These are phyloP conservation scores for Amanita brunnescens DNA, from an alignment of 768 basidiomycete genomes.

Conservation along the genomic window DNA sequence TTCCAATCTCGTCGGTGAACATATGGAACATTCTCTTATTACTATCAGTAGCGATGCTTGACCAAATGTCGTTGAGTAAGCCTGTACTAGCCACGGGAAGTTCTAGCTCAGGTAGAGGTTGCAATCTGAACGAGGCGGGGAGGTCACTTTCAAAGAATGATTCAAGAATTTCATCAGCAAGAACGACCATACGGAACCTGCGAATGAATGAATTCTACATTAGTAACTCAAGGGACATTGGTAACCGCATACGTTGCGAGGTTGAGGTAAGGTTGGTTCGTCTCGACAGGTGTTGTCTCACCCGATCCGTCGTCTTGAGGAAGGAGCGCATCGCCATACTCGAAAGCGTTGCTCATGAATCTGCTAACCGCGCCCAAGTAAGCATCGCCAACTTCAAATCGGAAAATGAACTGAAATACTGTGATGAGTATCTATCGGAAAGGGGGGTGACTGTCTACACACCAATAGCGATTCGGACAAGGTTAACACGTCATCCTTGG, in stretches of 20 bases:
- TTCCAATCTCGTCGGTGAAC: slow-evolving; percentile 89
- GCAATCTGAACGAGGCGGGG: slow-evolving; percentile 78
- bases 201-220: slow-evolving; percentile 5
- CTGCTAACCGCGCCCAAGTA: slow-evolving; percentile 94
- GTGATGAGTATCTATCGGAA: too few relatives aligned
- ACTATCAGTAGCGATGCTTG: slow-evolving; percentile 79
- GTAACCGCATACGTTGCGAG: slow-evolving; percentile 58
- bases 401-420: slow-evolving; percentile 82
- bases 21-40: slow-evolving; percentile 93
- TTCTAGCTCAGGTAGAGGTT: slow-evolving; percentile 60
- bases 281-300: slow-evolving; percentile 42
- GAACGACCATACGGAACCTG: slow-evolving; percentile 97
- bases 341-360: slow-evolving; percentile 97
- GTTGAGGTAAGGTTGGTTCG: slow-evolving; percentile 89
- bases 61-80: slow-evolving; percentile 79
- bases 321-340: slow-evolving; percentile 92
- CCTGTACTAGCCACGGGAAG: slow-evolving; percentile 49
- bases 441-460: too few relatives aligned
- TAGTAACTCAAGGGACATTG: neutral
- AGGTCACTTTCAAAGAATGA: slow-evolving; percentile 95
- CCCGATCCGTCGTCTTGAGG: slow-evolving; percentile 39
- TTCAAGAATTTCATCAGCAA: slow-evolving; percentile 94
- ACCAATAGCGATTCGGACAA: slow-evolving; percentile 92
- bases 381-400: slow-evolving; percentile 92
- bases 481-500: slow-evolving; percentile 94